Percentiles rank a stretch among this genome's conserved stretches.
phyloP scores from a whole-genome alignment of 1,139 yeast species.

The Saccharomyces hybrid region DNA sequence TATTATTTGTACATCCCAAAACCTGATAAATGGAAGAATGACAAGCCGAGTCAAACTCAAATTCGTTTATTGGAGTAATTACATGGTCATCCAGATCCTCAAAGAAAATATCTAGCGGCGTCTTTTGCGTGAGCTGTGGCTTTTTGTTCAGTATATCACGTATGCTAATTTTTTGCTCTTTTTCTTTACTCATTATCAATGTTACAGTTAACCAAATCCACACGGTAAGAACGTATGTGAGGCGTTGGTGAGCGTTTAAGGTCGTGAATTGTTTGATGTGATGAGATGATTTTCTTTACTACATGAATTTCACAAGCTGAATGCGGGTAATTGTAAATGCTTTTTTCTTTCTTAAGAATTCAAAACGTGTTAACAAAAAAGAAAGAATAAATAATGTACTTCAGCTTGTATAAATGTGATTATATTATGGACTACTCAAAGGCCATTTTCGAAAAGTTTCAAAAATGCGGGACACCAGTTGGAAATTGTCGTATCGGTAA shows the following conservation, averaged over 20 bases:
- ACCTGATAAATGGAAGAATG: conserved; percentile 9
- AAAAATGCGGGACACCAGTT: conserved; percentile 32
- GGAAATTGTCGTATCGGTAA: conserved; percentile 25
- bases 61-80: conserved; percentile 9
- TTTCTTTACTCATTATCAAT: background rate
- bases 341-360: background rate
- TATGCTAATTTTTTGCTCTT: conserved; percentile 2
- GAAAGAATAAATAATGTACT: background rate
- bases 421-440: background rate
- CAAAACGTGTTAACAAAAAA: background rate
- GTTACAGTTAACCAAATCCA: background rate
- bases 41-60: background rate
- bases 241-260: background rate
- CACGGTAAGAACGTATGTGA: background rate
- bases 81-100: conserved; percentile 15
- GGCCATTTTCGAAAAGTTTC: conserved; percentile 22
- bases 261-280: background rate
- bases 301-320: background rate
- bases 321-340: background rate
- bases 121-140: conserved; percentile 31
- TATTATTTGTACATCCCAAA: conserved; percentile 23
- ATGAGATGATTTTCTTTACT: background rate
- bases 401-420: background rate
- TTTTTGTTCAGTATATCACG: conserved; percentile 7
- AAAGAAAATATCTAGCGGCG: conserved; percentile 36